phyloP scores from a whole-genome alignment of 306 rosid species.

The Arachis hypogaea region DNA sequence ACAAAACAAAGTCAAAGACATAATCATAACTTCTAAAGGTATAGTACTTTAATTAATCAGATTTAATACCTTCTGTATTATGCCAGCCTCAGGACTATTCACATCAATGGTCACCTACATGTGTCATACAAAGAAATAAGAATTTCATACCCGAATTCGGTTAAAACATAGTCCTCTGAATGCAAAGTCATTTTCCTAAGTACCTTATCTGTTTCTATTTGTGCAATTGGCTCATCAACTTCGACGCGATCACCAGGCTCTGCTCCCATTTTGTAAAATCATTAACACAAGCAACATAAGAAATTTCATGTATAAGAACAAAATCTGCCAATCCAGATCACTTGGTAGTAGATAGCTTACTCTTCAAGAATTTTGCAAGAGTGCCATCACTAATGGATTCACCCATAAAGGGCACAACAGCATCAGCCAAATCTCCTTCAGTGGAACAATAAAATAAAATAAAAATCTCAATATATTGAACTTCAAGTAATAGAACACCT shows the following conservation, averaged over 20 bases:
- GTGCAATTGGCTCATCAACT: constrained; percentile 66
- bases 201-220: constrained; percentile 73
- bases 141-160: not conserved
- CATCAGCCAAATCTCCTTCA: constrained; percentile 62
- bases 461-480: constrained; percentile 3
- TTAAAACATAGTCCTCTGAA: not conserved
- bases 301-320: constrained; percentile 21
- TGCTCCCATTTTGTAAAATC: constrained; percentile 39
- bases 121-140: constrained; percentile 11
- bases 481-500: not conserved
- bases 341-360: constrained; percentile 40
- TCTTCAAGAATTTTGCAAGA: constrained; percentile 59
- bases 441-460: not conserved
- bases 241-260: constrained; percentile 66
- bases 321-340: not conserved
- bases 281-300: constrained; percentile 31
- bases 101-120: constrained; percentile 72
- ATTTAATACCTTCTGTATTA: constrained; percentile 35
- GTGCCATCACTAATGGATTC: constrained; percentile 71
- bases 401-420: constrained; percentile 72
- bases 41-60: constrained; percentile 35
- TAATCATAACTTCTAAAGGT: not conserved
- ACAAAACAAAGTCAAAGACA: not conserved
- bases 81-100: constrained; percentile 61
- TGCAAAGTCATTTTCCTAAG: not conserved